Evolutionary conservation across 805 yeast species (phyloP), one percentile per base, ranked within the genome.

Genomic region (Starmerella khaoyaiensis): DNA sequence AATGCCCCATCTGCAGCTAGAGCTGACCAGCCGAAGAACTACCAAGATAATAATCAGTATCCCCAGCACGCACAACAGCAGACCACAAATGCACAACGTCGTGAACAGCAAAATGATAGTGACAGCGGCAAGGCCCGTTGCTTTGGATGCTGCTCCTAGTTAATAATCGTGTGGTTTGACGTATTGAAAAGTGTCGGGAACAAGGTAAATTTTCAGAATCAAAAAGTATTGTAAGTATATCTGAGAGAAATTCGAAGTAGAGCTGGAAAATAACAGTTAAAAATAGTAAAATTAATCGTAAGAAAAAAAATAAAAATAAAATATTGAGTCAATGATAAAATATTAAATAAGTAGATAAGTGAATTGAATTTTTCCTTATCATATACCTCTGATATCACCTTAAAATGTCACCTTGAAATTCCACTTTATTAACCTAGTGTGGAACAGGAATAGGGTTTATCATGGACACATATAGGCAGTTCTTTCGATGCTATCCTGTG

Each of bases 401-500:
- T n/a, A 30, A 14, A 8, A 14, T 30, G 10, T 16, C 12, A 30
- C 15, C 25, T 24, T 8, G 9, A 5, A 4, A 5, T 8, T 22
- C n/a, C 15, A 6, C 4, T 15, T 10, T 5, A 23, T 21, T 5
- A 21, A 22, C 25, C n/a, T n/a, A n/a, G n/a, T n/a, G n/a, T n/a
- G n/a, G n/a, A n/a, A n/a, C n/a, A n/a, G 31, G 26, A 23, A 9
- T n/a, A n/a, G 17, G 33, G 35, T 36, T 40, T 28, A 18, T 38
- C 40, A n/a, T n/a, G 30, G 61, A 57, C 41, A 59, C 57, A 44
- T 90, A 84, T 60, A 84, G 80, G 50, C 95, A 84, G 46, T 80
- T 71, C 58, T 90, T 82, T 63, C 69, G 99, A 52, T 79, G 94
- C 54, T 90, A 84, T 56, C 96, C 98, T 2, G 72, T 87, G 22